A percentile compares a stretch with the other conserved stretches of the same genome.
Conservation (phyloP, 2,329 filamentous ascomycete species). For the Cryphonectria parasitica region DNA sequence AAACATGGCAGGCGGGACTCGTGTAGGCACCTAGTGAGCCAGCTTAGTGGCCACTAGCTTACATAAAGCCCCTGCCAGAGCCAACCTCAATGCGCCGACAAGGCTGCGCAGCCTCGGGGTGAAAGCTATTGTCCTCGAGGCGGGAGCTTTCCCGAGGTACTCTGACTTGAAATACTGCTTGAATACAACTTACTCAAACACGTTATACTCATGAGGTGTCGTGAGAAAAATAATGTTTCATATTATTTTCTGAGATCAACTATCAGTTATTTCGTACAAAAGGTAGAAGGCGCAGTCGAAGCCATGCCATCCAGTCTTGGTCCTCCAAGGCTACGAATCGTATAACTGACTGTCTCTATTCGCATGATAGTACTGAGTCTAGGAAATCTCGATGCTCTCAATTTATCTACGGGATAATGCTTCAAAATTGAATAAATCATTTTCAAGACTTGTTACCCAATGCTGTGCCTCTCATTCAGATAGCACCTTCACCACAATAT, state of each 20-base stretch:
- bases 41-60: background rate
- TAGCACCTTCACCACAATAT: background rate
- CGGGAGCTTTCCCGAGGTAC: background rate
- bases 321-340: background rate
- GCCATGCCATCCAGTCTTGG: background rate
- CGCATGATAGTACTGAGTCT: background rate
- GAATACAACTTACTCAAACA: no score
- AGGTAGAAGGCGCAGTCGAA: background rate
- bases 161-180: background rate
- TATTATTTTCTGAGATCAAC: background rate
- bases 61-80: background rate
- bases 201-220: background rate
- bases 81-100: background rate
- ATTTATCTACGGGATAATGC: background rate
- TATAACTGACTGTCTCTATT: background rate
- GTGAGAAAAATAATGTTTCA: background rate
- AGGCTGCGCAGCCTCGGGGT: conserved; percentile 3
- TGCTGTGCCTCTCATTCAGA: background rate
- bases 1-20: background rate
- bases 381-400: no score
- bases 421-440: background rate
- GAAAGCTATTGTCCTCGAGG: background rate
- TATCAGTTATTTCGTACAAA: background rate
- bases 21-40: background rate
- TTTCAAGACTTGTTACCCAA: background rate